A percentile compares a stretch with the other conserved stretches of the same genome.
Evolutionary conservation across 805 yeast genomes (phyloP).

Genomic region (Candida fluviatilis): DNA sequence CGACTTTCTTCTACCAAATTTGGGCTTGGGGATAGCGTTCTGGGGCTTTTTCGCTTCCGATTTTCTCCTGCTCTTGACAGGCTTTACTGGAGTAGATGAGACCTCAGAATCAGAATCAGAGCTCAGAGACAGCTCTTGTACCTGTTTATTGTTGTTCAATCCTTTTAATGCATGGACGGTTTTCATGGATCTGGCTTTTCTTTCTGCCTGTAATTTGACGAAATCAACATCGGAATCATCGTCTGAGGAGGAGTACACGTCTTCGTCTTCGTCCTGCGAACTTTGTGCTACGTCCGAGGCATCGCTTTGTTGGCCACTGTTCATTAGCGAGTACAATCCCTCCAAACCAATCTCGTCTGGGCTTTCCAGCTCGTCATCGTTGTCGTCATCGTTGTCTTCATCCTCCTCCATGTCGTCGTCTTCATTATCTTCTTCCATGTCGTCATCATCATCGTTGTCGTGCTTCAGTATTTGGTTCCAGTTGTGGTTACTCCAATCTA

Average conservation of each 20-base stretch:
- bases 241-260: conserved; percentile 39
- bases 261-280: conserved; percentile 16
- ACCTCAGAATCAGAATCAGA: conserved; percentile 5
- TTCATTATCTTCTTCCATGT: conserved; percentile 13
- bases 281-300: conserved; percentile 5
- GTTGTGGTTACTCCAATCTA: conserved; percentile 11
- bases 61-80: neutral
- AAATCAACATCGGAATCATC: conserved; percentile 71
- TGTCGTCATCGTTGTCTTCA: conserved; percentile 10
- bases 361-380: conserved; percentile 8
- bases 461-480: conserved; percentile 4
- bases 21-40: conserved; percentile 15
- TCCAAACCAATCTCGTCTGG: conserved; percentile 13
- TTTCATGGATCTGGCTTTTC: conserved; percentile 41
- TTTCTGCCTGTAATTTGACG: conserved; percentile 65
- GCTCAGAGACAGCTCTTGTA: conserved; percentile 4
- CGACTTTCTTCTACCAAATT: conserved; percentile 33
- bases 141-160: conserved; percentile 8
- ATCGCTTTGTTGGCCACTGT: conserved; percentile 7
- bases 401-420: conserved; percentile 9
- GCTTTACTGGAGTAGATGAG: neutral
- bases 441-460: conserved; percentile 11
- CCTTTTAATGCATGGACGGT: conserved; percentile 12
- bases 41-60: conserved; percentile 3
- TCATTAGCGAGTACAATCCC: conserved; percentile 21